These are phyloP conservation scores for Lomentospora prolificans DNA, from an alignment of 2,329 filamentous ascomycete species.

Conservation along the genomic window DNA sequence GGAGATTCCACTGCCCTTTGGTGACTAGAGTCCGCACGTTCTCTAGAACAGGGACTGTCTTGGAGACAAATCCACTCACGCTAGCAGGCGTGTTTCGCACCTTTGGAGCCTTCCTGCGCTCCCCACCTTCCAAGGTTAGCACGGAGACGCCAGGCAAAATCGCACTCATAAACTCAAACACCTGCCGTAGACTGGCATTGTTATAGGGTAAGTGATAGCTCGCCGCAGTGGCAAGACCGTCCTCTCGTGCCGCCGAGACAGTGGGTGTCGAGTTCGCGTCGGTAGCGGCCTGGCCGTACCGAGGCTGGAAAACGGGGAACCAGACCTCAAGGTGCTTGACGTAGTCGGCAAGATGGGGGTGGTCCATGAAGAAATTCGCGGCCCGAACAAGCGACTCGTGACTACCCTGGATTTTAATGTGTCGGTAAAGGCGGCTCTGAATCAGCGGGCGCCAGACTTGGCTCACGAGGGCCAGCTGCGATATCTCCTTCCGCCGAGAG, in stretches of 20 bases:
- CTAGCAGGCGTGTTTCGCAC: slow-evolving; percentile 27
- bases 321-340: slow-evolving; percentile 68
- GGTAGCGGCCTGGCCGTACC: slow-evolving; percentile 31
- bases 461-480: slow-evolving; percentile 53
- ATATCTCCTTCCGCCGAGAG: slow-evolving; percentile 56
- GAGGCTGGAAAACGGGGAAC: slow-evolving; percentile 64
- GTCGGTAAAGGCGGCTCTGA: slow-evolving; percentile 63
- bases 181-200: slow-evolving; percentile 61
- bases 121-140: slow-evolving; percentile 66
- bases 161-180: slow-evolving; percentile 52
- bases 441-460: slow-evolving; percentile 56
- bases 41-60: slow-evolving; percentile 22
- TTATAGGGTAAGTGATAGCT: slow-evolving; percentile 51
- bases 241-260: slow-evolving; percentile 31
- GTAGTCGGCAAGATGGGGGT: slow-evolving; percentile 50
- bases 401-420: slow-evolving; percentile 67
- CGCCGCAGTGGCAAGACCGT: slow-evolving; percentile 41
- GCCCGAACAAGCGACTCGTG: slow-evolving; percentile 51
- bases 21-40: slow-evolving; percentile 59
- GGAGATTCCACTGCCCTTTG: slow-evolving; percentile 63
- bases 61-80: slow-evolving; percentile 12
- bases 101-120: slow-evolving; percentile 64
- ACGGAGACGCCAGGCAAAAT: slow-evolving; percentile 53
- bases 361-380: slow-evolving; percentile 46
- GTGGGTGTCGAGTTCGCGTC: slow-evolving; percentile 37